Percentiles rank a stretch among this genome's conserved stretches.
Evolutionary conservation across 441 rosid genomes (phyloP).

Genomic region (Gossypium davidsonii): DNA sequence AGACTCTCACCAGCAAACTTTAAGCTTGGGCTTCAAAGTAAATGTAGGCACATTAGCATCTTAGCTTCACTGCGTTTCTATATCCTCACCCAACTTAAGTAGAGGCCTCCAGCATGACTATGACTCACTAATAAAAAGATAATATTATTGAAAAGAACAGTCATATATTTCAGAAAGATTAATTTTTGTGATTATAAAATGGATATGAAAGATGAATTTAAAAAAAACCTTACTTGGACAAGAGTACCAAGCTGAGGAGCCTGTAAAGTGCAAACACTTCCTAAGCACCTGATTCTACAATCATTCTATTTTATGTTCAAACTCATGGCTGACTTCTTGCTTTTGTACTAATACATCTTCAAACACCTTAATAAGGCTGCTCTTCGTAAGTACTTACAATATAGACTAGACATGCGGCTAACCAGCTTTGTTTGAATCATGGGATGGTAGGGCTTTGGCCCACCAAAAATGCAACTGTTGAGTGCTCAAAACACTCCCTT

Average conservation of each 20-base stretch:
- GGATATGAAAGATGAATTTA: too few relatives aligned
- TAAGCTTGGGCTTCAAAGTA: not conserved
- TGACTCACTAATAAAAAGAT: not conserved
- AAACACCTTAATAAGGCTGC: not conserved
- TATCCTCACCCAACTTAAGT: not conserved
- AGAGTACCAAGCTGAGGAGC: too few relatives aligned
- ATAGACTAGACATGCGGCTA: not conserved
- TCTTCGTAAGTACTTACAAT: not conserved
- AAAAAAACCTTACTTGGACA: too few relatives aligned
- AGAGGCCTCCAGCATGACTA: not conserved
- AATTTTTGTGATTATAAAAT: too few relatives aligned
- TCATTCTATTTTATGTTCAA: too few relatives aligned
- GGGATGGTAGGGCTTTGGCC: not conserved
- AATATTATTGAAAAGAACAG: too few relatives aligned
- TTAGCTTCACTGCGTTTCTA: not conserved
- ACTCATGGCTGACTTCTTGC: not conserved
- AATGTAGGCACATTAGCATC: not conserved
- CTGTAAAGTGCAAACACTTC: too few relatives aligned
- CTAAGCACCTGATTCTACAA: too few relatives aligned
- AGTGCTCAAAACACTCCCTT: not conserved
- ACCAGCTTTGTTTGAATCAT: not conserved
- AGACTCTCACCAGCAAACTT: not conserved
- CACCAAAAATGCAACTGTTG: not conserved
- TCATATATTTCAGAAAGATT: too few relatives aligned
- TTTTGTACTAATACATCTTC: not conserved